Evolutionary conservation across 805 yeast species (phyloP), one percentile per base, ranked within the genome.

Genomic region (Candida vaughaniae): DNA sequence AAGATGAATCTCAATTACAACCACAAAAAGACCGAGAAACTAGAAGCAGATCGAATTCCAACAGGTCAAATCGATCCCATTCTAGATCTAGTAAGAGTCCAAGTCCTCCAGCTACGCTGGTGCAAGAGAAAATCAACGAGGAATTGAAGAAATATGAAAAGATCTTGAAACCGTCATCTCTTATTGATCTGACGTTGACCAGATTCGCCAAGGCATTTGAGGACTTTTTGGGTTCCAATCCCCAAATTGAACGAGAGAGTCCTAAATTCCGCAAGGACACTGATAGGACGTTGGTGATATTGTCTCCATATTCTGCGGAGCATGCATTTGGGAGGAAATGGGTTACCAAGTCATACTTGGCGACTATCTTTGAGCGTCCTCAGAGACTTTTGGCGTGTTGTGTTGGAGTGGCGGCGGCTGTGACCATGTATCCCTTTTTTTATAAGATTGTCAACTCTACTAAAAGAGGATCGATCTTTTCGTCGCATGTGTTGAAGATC

Each of bases 341-440:
- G 95, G 88, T 80, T 2, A 64, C 85, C 6, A 84, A 81, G 52
- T 58, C 78, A 1, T 82, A 82, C 49, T 57, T 74, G 29, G 64
- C 82, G 12, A 76, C 89, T 0, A 81, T 86, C 23, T 91, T 86
- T 17, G 95, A 86, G 58, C 64, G 91, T 30, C 95, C 95, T 1
- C 90, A 86, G 56, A 66, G 95, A 20, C 60, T 86, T 31, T 66
- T 82, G 37, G 93, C 95, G 0, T 69, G 81, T 6, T 78, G 87
- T n/a, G 64, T 86, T 41, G 95, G 95, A 1, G 73, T 86, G 16
- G 75, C 88, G 0, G 81, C 89, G 2, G 91, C 95, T 0, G 53
- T 81, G 16, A 71, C 89, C 2, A 73, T 78, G 76, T 75, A 68
- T 43, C 89, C 90, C 0, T 77, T 77, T 28, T 66, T 73, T 32